Percentiles rank a stretch among this genome's conserved stretches.
Evolutionary conservation across 2,329 filamentous ascomycete genomes (phyloP).

Genomic region (Lachnellula hyalina): DNA sequence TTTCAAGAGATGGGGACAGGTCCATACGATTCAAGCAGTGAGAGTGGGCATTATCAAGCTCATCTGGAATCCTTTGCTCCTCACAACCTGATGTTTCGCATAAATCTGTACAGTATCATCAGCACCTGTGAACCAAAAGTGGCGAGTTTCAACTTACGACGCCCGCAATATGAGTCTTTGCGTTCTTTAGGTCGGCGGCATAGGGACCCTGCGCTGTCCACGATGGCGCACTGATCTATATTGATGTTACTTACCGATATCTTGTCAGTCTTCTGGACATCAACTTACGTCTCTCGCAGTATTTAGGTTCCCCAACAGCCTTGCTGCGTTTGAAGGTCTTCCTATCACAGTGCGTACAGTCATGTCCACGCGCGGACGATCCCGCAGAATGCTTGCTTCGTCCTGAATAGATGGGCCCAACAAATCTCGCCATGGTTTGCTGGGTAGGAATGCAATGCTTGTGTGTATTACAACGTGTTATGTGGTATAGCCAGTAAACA

Average conservation of each 20-base stretch:
- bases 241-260: neutral
- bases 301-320: neutral
- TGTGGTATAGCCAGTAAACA: too few species aligned
- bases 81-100: neutral
- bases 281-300: neutral
- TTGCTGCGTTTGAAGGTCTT: neutral
- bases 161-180: neutral
- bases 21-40: neutral
- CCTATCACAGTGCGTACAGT: neutral
- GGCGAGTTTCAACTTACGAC: neutral
- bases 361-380: neutral
- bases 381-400: neutral
- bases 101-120: neutral
- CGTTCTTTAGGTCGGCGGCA: neutral
- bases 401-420: too few species aligned
- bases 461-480: too few species aligned
- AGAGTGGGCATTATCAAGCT: neutral
- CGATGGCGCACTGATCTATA: neutral
- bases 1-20: neutral
- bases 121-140: neutral
- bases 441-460: too few species aligned
- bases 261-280: neutral
- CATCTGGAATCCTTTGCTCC: neutral
- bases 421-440: too few species aligned
- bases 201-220: neutral